Base-by-base conservation (phyloP, 1,139 yeast species). In the Diutina sp. region DNA sequence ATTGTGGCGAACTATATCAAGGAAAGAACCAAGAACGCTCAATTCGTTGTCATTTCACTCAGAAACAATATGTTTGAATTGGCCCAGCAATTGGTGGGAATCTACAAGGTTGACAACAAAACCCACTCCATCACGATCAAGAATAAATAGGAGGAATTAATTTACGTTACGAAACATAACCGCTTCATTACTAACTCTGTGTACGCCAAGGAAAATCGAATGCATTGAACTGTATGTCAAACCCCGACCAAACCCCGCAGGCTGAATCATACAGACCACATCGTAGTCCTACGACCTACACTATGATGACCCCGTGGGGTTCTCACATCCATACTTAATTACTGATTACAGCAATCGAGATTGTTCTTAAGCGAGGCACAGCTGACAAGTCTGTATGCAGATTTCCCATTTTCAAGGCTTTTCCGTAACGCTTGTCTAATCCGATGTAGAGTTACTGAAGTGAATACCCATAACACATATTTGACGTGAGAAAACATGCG, bases 11-110 rank as follows among this genome's bases (percentile, higher is more conserved):
- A 91, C 65, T 95, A 95, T 67, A 95, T 95, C 67, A 91, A 90
- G 66, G 97, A 93, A 64, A 78, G 97, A 56, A 95, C 99, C 3
- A 88, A 88, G 70, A 90, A 91, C 70, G 99, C 98, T 1, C 99
- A 95, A 66, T 95, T 95, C 65, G 84, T 95, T 65, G 99, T 95
- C 45, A 95, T 95, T 55, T 91, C 98, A 0, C 77, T 95, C 64
- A 80, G 99, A 68, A 93, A 93, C 70, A 93, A 95, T 67, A 95
- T 95, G 99, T 95, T 95, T 70, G 99, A 95, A 70, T 78, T 93
- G 62, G 95, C 99, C 1, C 87, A 89, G 63, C 95, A 90, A 65
- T 76, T 95, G 66, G 96, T 95, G 51, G 99, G 99, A 14, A 90
- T 95, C 60, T 95, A 91, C 74, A 95, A 95, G 70, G 93, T 88